Evolutionary conservation across 2,329 filamentous ascomycete species (phyloP), one percentile per base, ranked within the genome.

Genomic region (Cytospora mali): DNA sequence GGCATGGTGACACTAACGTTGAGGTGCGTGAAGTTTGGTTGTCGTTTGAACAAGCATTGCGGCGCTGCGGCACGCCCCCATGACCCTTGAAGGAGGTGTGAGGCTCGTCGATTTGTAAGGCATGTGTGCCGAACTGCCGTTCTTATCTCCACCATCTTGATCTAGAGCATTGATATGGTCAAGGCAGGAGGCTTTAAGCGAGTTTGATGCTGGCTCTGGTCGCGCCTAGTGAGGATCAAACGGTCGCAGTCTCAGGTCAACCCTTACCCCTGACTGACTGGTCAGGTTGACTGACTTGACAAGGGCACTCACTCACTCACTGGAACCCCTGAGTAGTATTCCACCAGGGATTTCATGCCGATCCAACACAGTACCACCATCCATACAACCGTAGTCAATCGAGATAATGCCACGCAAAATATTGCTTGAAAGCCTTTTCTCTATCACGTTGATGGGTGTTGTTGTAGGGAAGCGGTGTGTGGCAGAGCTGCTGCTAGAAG

Each of bases 61-160:
- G 53, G 53, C 53, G 39, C n/a, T 7, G 23, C n/a, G 6, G 53
- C 33, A 9, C 11, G n/a, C 18, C 28, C 21, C 16, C 23, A 28
- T 18, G 18, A 29, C 28, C 35, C 33, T 16, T 11, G 16, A 21
- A 42, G 23, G 6, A 16, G 33, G 53, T 4, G 14, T 11, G 16
- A 46, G 10, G n/a, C 5, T 25, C 25, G 7, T n/a, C 18, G 27
- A 57, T 33, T 6, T 23, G 23, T 27, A 11, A 25, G 52, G 29
- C 27, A 46, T 51, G 18, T 55, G 59, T 52, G 59, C 59, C 53
- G 59, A 62, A 42, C 42, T 62, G 21, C 54, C 59, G 48, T 25
- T 4, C 25, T 51, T 25, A 57, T 52, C 54, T 13, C 46, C 18
- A 11, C 25, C 13, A 33, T 55, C n/a, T 31, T 52, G 18, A 52